Evolutionary conservation across 495 filamentous ascomycete species (phyloP).

Genomic region (Talaromyces adpressus): DNA sequence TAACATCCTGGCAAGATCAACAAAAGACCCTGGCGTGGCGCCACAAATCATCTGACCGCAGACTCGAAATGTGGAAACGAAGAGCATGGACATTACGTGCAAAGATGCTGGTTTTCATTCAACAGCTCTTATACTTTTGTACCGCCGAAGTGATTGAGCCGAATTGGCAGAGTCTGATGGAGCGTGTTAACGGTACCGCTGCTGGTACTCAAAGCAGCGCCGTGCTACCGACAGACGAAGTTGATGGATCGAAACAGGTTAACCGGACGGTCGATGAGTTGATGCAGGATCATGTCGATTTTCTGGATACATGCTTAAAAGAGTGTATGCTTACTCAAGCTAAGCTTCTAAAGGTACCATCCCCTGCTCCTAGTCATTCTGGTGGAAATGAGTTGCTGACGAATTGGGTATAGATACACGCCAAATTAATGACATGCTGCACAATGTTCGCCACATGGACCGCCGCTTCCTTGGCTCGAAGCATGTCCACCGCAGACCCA

Average conservation of each 20-base stretch:
- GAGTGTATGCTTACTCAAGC: slow-evolving; percentile 98
- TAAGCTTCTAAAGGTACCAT: slow-evolving; percentile 73
- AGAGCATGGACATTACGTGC: slow-evolving; percentile 85
- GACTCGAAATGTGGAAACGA: slow-evolving; percentile 87
- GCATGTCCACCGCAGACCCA: slow-evolving; percentile 69
- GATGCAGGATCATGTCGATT: slow-evolving; percentile 99
- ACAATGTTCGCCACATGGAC: slow-evolving; percentile 88
- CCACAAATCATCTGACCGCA: slow-evolving; percentile 63
- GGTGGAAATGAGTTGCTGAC: neutral
- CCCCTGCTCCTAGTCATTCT: slow-evolving; percentile 11
- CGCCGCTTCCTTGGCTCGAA: slow-evolving; percentile 61
- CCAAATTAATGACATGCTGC: slow-evolving; percentile 88
- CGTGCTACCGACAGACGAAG: slow-evolving; percentile 10
- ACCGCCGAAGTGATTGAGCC: slow-evolving; percentile 96
- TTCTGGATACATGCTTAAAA: slow-evolving; percentile 93
- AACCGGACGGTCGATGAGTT: slow-evolving; percentile 91
- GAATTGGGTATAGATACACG: slow-evolving; percentile 64
- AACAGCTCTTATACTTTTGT: slow-evolving; percentile 93
- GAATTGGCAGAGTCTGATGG: slow-evolving; percentile 92
- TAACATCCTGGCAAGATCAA: slow-evolving; percentile 84
- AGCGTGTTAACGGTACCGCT: slow-evolving; percentile 60
- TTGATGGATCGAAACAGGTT: slow-evolving; percentile 42
- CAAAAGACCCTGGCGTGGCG: slow-evolving; percentile 78
- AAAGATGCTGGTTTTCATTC: slow-evolving; percentile 93
- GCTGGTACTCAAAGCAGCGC: slow-evolving; percentile 37